Evolutionary conservation across 169 alveolate genomes (phyloP).

Genomic region (Eimeria necatrix): DNA sequence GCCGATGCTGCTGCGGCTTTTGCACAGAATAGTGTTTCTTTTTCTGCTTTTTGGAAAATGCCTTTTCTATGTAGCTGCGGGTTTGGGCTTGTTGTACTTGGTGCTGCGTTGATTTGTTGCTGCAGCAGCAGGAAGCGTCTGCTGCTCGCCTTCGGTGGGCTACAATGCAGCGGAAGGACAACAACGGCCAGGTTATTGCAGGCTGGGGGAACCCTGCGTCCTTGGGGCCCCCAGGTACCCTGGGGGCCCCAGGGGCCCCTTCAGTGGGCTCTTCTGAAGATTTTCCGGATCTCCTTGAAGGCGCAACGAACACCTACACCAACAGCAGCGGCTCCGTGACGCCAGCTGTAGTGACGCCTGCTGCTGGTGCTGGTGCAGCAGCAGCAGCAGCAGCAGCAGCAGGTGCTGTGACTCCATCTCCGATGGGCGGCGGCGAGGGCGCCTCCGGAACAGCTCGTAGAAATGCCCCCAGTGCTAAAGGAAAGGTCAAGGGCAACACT

Average conservation of each 20-base stretch:
- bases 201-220: constrained; percentile 48
- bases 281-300: constrained; percentile 57
- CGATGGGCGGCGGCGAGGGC: neutral
- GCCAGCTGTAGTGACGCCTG: constrained; percentile 28
- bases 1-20: constrained; percentile 8
- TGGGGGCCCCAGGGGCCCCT: constrained; percentile 63
- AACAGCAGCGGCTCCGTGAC: constrained; percentile 41
- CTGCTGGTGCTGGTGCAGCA: constrained; percentile 21
- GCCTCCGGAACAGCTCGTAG: neutral
- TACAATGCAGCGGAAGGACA: constrained; percentile 29
- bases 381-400: constrained; percentile 14
- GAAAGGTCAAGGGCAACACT: constrained; percentile 52
- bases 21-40: neutral
- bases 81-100: neutral
- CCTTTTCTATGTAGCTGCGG: neutral
- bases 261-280: constrained; percentile 51
- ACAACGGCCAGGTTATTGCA: neutral
- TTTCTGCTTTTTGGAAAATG: neutral
- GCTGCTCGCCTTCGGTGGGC: constrained; percentile 71
- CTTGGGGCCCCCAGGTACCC: constrained; percentile 41
- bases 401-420: constrained; percentile 1
- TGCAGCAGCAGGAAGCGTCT: constrained; percentile 54
- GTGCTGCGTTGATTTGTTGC: neutral
- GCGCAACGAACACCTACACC: constrained; percentile 36
- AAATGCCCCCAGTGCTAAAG: constrained; percentile 21